Evolutionary conservation across 768 basidiomycete species (phyloP).

Genomic region (Lentinula boryana): DNA sequence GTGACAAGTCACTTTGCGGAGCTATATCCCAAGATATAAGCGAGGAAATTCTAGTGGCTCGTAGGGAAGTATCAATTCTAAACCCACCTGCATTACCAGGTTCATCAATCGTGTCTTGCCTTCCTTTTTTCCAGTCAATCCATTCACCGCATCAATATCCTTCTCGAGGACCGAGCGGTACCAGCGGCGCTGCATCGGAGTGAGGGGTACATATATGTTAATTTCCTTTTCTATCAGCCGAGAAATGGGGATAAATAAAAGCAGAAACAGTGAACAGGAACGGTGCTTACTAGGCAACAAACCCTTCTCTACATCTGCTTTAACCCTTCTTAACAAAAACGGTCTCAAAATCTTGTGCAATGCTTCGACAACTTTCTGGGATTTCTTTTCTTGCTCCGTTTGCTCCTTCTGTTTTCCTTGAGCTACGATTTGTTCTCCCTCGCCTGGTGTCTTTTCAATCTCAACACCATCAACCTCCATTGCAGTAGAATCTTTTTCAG

Average conservation of each 20-base stretch:
- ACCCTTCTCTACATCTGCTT: slow-evolving; percentile 95
- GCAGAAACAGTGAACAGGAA: not conserved
- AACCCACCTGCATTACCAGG: slow-evolving; percentile 94
- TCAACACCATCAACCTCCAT: not conserved
- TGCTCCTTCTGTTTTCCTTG: not conserved
- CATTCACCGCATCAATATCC: slow-evolving; percentile 98
- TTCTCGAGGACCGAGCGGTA: slow-evolving; percentile 94
- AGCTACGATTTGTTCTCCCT: not conserved
- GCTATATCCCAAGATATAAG: slow-evolving; percentile 22
- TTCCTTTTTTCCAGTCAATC: slow-evolving; percentile 94
- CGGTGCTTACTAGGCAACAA: slow-evolving; percentile 71
- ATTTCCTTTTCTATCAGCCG: slow-evolving; percentile 82
- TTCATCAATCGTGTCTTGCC: slow-evolving; percentile 97
- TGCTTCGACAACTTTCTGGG: slow-evolving; percentile 92
- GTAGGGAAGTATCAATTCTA: not conserved
- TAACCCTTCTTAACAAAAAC: slow-evolving; percentile 90
- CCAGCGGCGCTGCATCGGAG: slow-evolving; percentile 98
- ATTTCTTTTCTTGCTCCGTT: slow-evolving; percentile 64
- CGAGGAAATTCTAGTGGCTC: not conserved
- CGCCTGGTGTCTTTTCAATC: not conserved
- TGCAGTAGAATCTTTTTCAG: not conserved
- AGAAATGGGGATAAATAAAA: not conserved
- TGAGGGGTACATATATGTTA: slow-evolving; percentile 95
- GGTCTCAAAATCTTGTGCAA: slow-evolving; percentile 95
- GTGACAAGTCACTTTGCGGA: slow-evolving; percentile 85